Evolutionary conservation across 108 stramenopile species (phyloP).

Genomic region (Hondaea fermentalgiana): DNA sequence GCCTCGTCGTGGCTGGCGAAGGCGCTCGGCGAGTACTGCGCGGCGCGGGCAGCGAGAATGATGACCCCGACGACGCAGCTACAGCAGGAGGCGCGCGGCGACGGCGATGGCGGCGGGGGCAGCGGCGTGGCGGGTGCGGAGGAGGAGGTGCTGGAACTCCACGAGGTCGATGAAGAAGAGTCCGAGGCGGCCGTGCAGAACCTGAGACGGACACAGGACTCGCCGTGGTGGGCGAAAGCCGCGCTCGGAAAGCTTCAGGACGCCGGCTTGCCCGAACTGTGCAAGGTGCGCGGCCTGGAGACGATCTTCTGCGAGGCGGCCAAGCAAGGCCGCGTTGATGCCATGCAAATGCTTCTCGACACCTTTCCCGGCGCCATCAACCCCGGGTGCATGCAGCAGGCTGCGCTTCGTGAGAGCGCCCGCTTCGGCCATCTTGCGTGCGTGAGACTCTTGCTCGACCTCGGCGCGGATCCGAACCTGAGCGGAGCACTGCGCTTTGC

Average conservation of each 20-base stretch:
- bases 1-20: no score
- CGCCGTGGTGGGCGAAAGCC: neutral
- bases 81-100: no score
- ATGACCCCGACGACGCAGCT: no score
- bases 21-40: no score
- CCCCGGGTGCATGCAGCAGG: neutral
- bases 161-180: neutral
- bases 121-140: no score
- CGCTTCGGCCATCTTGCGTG: neutral
- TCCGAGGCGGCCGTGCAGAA: neutral
- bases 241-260: neutral
- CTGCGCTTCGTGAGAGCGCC: neutral
- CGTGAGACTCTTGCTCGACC: neutral
- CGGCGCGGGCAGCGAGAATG: no score
- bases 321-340: neutral
- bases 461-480: neutral
- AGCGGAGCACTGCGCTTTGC: neutral
- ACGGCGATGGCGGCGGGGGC: no score
- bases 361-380: neutral
- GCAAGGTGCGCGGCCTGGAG: neutral
- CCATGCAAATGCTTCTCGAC: neutral
- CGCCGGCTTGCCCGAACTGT: neutral
- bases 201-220: neutral
- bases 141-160: neutral
- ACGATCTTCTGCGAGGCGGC: neutral